Evolutionary conservation across 129 eudicot genomes (phyloP).

Genomic region (Centaurea solstitialis): DNA sequence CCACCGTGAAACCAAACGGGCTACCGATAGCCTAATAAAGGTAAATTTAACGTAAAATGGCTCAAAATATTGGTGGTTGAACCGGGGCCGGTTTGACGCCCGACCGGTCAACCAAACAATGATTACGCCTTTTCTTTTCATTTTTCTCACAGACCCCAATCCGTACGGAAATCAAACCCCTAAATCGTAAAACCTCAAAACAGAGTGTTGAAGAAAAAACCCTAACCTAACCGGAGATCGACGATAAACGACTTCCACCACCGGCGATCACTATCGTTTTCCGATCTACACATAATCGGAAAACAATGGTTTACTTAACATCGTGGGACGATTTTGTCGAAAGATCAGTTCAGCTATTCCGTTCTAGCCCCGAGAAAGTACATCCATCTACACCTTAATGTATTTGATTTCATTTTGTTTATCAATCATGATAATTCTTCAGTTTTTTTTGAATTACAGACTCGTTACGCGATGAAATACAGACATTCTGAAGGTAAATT

Average conservation of each 20-base stretch:
- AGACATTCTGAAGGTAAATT: constrained; percentile 91
- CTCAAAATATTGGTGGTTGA: too few relatives aligned
- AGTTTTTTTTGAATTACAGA: constrained; percentile 37
- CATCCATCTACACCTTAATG: not conserved
- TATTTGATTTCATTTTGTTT: not conserved
- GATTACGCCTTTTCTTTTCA: not conserved
- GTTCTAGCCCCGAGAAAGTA: constrained; percentile 78
- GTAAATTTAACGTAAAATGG: too few relatives aligned
- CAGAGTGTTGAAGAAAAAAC: not conserved
- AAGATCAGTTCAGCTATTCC: constrained; percentile 70
- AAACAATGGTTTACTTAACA: not conserved
- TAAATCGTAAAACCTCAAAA: not conserved
- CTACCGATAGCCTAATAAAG: too few relatives aligned
- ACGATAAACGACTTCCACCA: not conserved
- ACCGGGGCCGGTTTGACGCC: too few relatives aligned
- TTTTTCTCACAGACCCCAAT: too few relatives aligned
- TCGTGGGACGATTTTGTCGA: constrained; percentile 37
- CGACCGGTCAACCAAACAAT: not conserved
- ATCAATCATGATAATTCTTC: not conserved
- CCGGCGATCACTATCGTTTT: not conserved
- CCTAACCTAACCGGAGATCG: not conserved
- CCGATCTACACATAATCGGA: not conserved
- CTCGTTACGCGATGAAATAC: constrained; percentile 89
- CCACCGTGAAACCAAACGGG: too few relatives aligned
- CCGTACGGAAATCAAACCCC: not conserved